Evolutionary conservation across 2,329 filamentous ascomycete species (phyloP).

Genomic region (Davidsoniella neocaledoniae): DNA sequence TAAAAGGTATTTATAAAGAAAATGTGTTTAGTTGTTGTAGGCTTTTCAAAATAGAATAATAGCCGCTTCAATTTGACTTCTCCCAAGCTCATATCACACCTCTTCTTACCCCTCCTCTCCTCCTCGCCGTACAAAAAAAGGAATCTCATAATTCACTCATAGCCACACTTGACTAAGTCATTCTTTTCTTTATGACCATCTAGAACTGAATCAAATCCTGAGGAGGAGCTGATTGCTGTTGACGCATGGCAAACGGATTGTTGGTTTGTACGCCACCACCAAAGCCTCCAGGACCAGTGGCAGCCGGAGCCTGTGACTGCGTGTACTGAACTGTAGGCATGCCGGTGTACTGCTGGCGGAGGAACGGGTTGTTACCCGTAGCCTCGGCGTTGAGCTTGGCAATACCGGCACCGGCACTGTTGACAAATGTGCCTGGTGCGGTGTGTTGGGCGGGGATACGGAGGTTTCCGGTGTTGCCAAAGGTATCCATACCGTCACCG

Average conservation of each 20-base stretch:
- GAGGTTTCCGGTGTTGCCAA: constrained; percentile 89
- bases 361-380: constrained; percentile 78
- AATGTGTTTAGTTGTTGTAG: too few species aligned
- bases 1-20: too few species aligned
- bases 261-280: constrained; percentile 29
- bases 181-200: constrained; percentile 6
- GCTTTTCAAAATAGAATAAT: too few species aligned
- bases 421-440: constrained; percentile 88
- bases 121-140: too few species aligned
- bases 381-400: constrained; percentile 52
- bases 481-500: constrained; percentile 91
- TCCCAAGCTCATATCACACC: too few species aligned
- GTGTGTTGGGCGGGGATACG: constrained; percentile 95
- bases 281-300: constrained; percentile 39
- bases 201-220: constrained; percentile 50
- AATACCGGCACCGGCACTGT: constrained; percentile 74
- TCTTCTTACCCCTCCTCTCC: too few species aligned
- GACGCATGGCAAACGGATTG: constrained; percentile 38
- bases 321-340: constrained; percentile 43
- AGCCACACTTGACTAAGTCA: too few species aligned
- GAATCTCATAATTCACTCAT: too few species aligned
- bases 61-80: too few species aligned
- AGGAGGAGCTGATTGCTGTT: constrained; percentile 29
- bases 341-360: constrained; percentile 69
- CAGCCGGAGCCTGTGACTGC: constrained; percentile 33